Percentiles rank a stretch among this genome's conserved stretches.
Evolutionary conservation across 441 rosid genomes (phyloP).

Genomic region (Pelargonium myrrhifolium): DNA sequence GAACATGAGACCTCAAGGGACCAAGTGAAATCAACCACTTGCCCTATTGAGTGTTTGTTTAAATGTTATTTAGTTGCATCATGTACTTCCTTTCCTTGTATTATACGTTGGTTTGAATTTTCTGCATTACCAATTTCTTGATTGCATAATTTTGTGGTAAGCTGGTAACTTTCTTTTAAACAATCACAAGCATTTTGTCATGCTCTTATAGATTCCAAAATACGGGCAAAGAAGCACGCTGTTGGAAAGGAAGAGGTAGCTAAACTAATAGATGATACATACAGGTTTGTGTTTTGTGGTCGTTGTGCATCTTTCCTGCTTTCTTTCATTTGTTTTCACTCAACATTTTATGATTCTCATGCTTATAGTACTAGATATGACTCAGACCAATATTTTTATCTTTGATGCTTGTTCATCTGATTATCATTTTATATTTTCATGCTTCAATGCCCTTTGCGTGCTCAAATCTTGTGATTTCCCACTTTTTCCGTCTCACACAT

Average conservation of each 20-base stretch:
- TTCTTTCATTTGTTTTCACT: no score
- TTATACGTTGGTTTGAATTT: neutral
- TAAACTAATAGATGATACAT: slow-evolving; percentile 78
- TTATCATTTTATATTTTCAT: neutral
- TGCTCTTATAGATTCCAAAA: slow-evolving; percentile 42
- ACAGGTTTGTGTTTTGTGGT: slow-evolving; percentile 45
- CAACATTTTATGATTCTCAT: no score
- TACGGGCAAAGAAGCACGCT: slow-evolving; percentile 60
- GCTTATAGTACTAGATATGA: no score
- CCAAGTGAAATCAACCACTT: no score
- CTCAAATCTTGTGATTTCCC: neutral
- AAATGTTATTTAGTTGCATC: no score
- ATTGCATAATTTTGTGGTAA: neutral
- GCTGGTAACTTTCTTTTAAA: neutral
- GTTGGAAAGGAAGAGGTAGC: slow-evolving; percentile 79
- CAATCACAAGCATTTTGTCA: slow-evolving; percentile 7
- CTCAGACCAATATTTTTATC: no score
- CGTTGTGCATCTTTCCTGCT: neutral
- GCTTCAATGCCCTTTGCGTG: no score
- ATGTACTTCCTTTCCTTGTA: no score
- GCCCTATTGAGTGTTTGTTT: no score
- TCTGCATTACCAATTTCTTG: neutral
- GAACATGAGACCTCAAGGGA: no score
- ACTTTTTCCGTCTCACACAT: slow-evolving; percentile 8
- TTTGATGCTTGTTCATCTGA: neutral